These are phyloP conservation scores for Penicillium desertorum DNA, from an alignment of 495 filamentous ascomycete genomes.

Conservation along the genomic window DNA sequence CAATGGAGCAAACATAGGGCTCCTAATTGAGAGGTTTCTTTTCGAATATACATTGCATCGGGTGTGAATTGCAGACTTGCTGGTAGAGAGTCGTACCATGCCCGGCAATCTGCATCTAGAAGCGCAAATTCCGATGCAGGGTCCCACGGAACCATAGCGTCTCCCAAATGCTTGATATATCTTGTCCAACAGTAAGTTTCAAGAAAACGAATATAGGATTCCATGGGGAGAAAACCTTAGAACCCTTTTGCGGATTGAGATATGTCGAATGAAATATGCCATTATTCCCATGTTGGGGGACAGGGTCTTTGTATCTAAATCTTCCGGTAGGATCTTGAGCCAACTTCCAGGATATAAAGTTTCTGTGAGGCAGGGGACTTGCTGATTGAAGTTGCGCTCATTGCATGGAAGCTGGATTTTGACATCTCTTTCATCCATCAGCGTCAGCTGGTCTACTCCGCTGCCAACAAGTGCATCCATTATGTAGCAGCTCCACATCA, in stretches of 20 bases:
- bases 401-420: conserved; percentile 42
- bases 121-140: conserved; percentile 30
- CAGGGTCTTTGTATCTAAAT: conserved; percentile 14
- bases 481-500: conserved; percentile 44
- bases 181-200: conserved; percentile 4
- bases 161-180: conserved; percentile 36
- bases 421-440: conserved; percentile 36
- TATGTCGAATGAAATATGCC: conserved; percentile 35
- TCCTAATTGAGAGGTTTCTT: conserved; percentile 32
- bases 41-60: conserved; percentile 35
- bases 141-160: conserved; percentile 33
- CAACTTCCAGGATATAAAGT: conserved; percentile 25
- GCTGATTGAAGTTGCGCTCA: conserved; percentile 31
- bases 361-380: conserved; percentile 31
- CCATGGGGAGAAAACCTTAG: conserved; percentile 12
- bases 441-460: conserved; percentile 35
- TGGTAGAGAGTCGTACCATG: conserved; percentile 33
- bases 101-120: conserved; percentile 27
- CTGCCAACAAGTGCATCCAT: conserved; percentile 39
- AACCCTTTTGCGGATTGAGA: conserved; percentile 32
- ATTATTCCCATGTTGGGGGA: conserved; percentile 36
- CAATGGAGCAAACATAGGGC: conserved; percentile 34
- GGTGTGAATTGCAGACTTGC: conserved; percentile 30
- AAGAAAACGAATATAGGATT: neutral
- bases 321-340: conserved; percentile 26